Evolutionary conservation across 352 stramenopile species (phyloP).

Genomic region (Pilasporangium apinafurcum): DNA sequence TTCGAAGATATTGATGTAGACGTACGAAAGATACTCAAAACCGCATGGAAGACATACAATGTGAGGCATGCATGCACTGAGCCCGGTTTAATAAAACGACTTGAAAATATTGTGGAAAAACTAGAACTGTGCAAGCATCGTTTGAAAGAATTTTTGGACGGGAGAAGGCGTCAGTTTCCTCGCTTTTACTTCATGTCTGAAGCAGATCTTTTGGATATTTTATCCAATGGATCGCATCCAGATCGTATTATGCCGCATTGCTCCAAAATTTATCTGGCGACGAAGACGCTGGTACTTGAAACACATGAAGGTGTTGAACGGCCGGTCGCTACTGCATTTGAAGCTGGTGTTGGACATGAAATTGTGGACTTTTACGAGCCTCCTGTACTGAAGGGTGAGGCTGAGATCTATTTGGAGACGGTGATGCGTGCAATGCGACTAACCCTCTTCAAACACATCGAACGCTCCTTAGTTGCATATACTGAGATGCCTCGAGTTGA

Average conservation of each 20-base stretch:
- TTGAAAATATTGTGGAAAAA: slow-evolving; percentile 91
- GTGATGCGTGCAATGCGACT: slow-evolving; percentile 92
- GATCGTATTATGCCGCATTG: slow-evolving; percentile 94
- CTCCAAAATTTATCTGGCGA: slow-evolving; percentile 94
- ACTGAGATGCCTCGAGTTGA: slow-evolving; percentile 88
- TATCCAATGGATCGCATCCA: slow-evolving; percentile 93
- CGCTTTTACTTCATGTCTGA: slow-evolving; percentile 91
- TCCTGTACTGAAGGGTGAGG: slow-evolving; percentile 92
- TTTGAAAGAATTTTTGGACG: slow-evolving; percentile 94
- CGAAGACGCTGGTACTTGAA: slow-evolving; percentile 88
- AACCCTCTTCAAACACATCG: slow-evolving; percentile 93
- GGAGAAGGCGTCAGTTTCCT: slow-evolving; percentile 91
- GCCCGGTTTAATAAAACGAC: slow-evolving; percentile 75
- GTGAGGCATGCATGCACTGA: slow-evolving; percentile 89
- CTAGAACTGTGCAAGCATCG: slow-evolving; percentile 93
- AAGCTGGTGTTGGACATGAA: slow-evolving; percentile 93
- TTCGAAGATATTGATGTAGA: slow-evolving; percentile 94
- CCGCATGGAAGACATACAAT: slow-evolving; percentile 86
- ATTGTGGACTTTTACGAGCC: slow-evolving; percentile 90
- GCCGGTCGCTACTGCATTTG: slow-evolving; percentile 87
- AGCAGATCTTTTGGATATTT: slow-evolving; percentile 92
- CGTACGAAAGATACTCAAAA: slow-evolving; percentile 83
- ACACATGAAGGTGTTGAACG: slow-evolving; percentile 44
- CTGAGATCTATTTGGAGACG: slow-evolving; percentile 96
- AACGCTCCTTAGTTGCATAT: slow-evolving; percentile 89